Conservation (phyloP, 768 basidiomycete species). For the Naganishia onofrii region DNA sequence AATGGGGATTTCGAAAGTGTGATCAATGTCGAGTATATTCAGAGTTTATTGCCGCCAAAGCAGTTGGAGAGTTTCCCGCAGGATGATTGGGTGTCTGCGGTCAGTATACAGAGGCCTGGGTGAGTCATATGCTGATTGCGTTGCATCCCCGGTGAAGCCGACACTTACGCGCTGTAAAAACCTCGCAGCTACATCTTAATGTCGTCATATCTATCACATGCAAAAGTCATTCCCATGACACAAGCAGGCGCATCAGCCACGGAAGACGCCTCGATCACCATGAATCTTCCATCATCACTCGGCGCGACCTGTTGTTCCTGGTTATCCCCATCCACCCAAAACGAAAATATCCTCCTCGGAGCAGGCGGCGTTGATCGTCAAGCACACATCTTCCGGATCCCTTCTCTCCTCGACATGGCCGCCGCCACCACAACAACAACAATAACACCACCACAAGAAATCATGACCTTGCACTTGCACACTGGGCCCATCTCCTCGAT, state of each 20-base stretch:
- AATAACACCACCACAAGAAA: slow-evolving; percentile 51
- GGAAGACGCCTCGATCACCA: slow-evolving; percentile 39
- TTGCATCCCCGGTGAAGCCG: not conserved
- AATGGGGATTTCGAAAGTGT: slow-evolving; percentile 56
- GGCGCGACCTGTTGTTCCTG: slow-evolving; percentile 50
- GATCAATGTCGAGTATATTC: slow-evolving; percentile 86
- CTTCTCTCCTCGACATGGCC: slow-evolving; percentile 51
- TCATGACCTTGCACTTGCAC: slow-evolving; percentile 79
- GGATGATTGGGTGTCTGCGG: slow-evolving; percentile 86
- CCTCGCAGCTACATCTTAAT: slow-evolving; percentile 43
- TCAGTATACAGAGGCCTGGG: slow-evolving; percentile 48
- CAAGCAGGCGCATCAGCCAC: slow-evolving; percentile 30
- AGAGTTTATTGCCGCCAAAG: slow-evolving; percentile 81
- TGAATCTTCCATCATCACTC: slow-evolving; percentile 45
- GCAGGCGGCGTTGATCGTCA: slow-evolving; percentile 52
- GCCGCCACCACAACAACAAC: slow-evolving; percentile 34
- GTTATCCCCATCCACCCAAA: slow-evolving; percentile 34
- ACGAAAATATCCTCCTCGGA: slow-evolving; percentile 42
- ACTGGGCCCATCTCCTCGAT: slow-evolving; percentile 75
- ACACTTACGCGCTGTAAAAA: too few species aligned
- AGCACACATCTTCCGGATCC: slow-evolving; percentile 49
- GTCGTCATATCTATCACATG: slow-evolving; percentile 49
- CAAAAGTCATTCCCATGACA: slow-evolving; percentile 45
- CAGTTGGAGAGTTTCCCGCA: slow-evolving; percentile 74
- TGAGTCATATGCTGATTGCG: slow-evolving; percentile 30